These are phyloP conservation scores for Xylaria cubensis DNA, from an alignment of 495 filamentous ascomycete genomes.

Conservation along the genomic window DNA sequence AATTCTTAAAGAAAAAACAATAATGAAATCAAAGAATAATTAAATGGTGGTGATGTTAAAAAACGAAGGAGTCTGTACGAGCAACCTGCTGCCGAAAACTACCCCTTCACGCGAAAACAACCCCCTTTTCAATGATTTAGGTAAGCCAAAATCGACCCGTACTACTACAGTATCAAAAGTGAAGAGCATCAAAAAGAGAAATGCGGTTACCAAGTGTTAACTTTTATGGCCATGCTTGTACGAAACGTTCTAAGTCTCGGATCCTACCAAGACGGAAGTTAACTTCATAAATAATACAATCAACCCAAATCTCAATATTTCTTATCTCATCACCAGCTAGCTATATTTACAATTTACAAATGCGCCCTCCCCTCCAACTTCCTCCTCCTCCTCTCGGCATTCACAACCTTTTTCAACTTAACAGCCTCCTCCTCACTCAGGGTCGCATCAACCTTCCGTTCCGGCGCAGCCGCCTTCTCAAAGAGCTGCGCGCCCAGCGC, in stretches of 20 bases:
- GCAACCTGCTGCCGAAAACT: too few relatives aligned
- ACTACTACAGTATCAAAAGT: too few relatives aligned
- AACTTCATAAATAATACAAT: not conserved
- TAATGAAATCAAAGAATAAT: too few relatives aligned
- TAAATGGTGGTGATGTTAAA: too few relatives aligned
- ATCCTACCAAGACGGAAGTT: not conserved
- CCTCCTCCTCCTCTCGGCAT: conserved; percentile 49
- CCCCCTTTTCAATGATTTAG: too few relatives aligned
- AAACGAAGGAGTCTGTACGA: too few relatives aligned
- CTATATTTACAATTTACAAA: conserved; percentile 41
- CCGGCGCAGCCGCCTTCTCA: conserved; percentile 44
- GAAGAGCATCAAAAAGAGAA: too few relatives aligned
- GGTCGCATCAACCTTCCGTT: conserved; percentile 41
- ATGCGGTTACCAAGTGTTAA: not conserved
- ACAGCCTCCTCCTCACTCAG: conserved; percentile 52
- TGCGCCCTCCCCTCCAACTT: conserved; percentile 54
- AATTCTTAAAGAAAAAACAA: too few relatives aligned
- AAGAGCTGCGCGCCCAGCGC: conserved; percentile 57
- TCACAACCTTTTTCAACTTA: conserved; percentile 42
- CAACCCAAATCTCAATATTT: not conserved
- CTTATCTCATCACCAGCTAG: not conserved
- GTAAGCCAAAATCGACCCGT: too few relatives aligned
- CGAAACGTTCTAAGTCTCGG: not conserved
- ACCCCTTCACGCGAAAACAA: too few relatives aligned
- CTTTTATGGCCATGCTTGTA: not conserved